Evolutionary conservation across 2,329 filamentous ascomycete species (phyloP).

Genomic region (Aureobasidium lini): DNA sequence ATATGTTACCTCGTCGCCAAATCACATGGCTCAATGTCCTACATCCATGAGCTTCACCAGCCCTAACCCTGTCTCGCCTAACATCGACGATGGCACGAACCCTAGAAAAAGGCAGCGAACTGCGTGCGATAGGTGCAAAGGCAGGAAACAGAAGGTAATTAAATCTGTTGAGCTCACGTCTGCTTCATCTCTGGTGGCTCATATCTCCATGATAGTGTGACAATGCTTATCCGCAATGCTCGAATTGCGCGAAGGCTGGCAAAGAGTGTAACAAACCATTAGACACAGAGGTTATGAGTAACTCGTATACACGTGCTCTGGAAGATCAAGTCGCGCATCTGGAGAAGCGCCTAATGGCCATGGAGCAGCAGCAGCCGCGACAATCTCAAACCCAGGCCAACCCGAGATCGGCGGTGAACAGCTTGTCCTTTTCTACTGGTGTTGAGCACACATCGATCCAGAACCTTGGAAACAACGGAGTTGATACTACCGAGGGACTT

Average conservation of each 20-base stretch:
- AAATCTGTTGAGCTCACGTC: neutral
- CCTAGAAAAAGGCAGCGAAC: neutral
- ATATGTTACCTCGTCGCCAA: neutral
- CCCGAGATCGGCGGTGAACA: neutral
- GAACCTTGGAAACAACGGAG: neutral
- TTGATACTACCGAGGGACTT: neutral
- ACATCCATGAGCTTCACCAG: neutral
- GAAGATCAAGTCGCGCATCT: neutral
- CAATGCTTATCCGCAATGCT: neutral
- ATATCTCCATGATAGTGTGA: neutral
- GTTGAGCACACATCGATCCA: neutral
- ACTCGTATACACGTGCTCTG: neutral
- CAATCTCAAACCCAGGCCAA: neutral
- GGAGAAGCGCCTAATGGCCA: neutral
- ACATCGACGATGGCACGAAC: neutral
- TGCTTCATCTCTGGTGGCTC: neutral
- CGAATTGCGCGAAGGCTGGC: neutral
- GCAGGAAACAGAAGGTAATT: neutral
- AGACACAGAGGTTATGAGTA: neutral
- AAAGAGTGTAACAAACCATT: neutral
- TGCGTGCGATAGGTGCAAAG: slow-evolving; percentile 5
- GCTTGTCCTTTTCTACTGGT: neutral
- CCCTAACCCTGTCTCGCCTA: neutral
- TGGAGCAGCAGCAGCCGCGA: neutral
- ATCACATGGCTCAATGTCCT: neutral